Conservation (phyloP, 805 yeast genomes). For the Kuraishia piskuri region DNA sequence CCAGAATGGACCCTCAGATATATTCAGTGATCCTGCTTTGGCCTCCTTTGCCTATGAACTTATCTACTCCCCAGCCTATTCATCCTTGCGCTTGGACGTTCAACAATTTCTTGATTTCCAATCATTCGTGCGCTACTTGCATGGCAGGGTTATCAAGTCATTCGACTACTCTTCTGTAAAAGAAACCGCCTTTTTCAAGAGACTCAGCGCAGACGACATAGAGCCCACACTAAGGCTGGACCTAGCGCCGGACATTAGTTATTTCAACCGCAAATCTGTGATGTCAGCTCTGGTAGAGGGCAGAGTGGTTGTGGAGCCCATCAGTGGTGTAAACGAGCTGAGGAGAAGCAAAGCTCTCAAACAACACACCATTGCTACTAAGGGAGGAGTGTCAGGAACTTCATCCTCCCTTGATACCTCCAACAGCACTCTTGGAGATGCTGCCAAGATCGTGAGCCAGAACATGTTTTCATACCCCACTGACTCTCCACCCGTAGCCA, state of each 20-base stretch:
- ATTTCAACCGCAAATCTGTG: conserved; percentile 53
- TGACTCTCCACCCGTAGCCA: conserved; percentile 62
- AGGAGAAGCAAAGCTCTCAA: conserved; percentile 32
- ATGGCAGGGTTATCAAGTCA: conserved; percentile 6
- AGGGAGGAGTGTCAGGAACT: conserved; percentile 10
- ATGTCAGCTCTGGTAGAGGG: conserved; percentile 70
- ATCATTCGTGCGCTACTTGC: conserved; percentile 17
- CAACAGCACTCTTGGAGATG: conserved; percentile 7
- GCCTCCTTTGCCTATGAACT: conserved; percentile 14
- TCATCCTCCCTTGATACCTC: conserved; percentile 1
- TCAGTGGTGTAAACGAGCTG: conserved; percentile 72
- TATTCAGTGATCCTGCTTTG: conserved; percentile 6
- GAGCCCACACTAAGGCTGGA: conserved; percentile 66
- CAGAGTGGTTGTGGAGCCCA: conserved; percentile 75
- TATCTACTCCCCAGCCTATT: conserved; percentile 21
- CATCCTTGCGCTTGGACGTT: conserved; percentile 34
- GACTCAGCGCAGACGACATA: conserved; percentile 65
- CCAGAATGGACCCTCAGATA: not conserved
- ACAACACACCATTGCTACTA: conserved; percentile 6
- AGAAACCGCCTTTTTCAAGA: conserved; percentile 51
- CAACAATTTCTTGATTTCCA: conserved; percentile 35
- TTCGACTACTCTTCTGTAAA: conserved; percentile 23
- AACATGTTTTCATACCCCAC: conserved; percentile 34
- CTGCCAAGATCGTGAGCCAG: conserved; percentile 7
- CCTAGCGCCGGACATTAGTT: conserved; percentile 52